These are phyloP conservation scores for Saccharomyces hybrid DNA, from an alignment of 1,139 yeast species.

Conservation along the genomic window DNA sequence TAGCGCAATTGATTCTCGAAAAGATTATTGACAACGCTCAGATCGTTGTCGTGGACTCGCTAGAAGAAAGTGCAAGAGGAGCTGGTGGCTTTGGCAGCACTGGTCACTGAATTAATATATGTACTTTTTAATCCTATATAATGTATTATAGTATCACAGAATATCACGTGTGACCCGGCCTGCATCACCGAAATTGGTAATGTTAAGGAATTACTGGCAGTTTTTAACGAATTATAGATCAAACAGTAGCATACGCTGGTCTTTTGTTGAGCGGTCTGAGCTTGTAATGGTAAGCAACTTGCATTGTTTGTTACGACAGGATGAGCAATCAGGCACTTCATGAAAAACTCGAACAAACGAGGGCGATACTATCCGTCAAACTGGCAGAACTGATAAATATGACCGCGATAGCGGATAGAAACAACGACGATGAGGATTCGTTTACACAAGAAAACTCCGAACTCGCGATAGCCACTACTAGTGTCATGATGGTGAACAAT, in stretches of 20 bases:
- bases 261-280: background rate
- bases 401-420: slow-evolving; percentile 21
- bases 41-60: slow-evolving; percentile 52
- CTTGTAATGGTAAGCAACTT: background rate
- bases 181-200: background rate
- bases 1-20: slow-evolving; percentile 85
- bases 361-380: slow-evolving; percentile 26
- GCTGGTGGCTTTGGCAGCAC: slow-evolving; percentile 95
- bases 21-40: slow-evolving; percentile 69
- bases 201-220: background rate
- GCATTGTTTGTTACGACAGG: background rate
- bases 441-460: slow-evolving; percentile 15
- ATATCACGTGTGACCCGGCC: background rate
- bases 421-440: slow-evolving; percentile 10
- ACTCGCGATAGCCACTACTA: slow-evolving; percentile 24
- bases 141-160: background rate
- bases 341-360: slow-evolving; percentile 29
- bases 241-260: background rate
- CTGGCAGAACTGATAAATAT: slow-evolving; percentile 25
- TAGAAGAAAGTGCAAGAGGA: slow-evolving; percentile 70
- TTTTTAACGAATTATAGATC: background rate
- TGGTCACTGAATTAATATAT: slow-evolving; percentile 38
- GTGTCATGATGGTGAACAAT: slow-evolving; percentile 27
- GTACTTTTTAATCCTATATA: background rate
- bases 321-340: slow-evolving; percentile 30